Base-by-base conservation (phyloP, 768 basidiomycete genomes). In the Boletus huronensis region DNA sequence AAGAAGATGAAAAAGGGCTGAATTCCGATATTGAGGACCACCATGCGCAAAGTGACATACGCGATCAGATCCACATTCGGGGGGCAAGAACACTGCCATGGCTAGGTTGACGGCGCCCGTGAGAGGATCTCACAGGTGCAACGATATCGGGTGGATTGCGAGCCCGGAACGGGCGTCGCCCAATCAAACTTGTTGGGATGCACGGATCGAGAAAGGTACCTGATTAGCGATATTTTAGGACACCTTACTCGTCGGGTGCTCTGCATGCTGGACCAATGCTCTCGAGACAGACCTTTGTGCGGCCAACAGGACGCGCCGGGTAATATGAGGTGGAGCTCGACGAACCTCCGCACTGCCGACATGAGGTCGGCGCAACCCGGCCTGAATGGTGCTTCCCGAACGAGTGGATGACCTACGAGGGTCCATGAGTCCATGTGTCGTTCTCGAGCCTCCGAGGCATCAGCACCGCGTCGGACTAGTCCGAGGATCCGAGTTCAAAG, bases 111-210 rank as follows among this genome's bases (percentile, higher is more conserved):
- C 17, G 45, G 49, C 23, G n/a, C 36, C 42, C 59, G 66, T 65
- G 66, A 66, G 63, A 65, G 61, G 51, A 68, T 68, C 63, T 54
- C n/a, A n/a, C n/a, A n/a, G n/a, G 63, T 56, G 52, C 53, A 59
- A 50, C 50, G 44, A 53, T 48, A 42, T 19, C 32, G 54, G 60
- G 45, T 35, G 43, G 17, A 6, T 21, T 62, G 41, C 29, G 48
- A 54, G 45, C 21, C 50, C 41, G 23, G 46, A 61, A 60, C 25
- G 50, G 48, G 59, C 2, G 50, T 49, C 34, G n/a, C 23, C 50
- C n/a, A 39, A 48, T 53, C 39, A 48, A 56, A 38, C 50, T 42
- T 5, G 34, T 50, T 4, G 34, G 55, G 60, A 50, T 21, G 8
- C 29, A 45, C 44, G 38, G 29, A 44, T 41, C 3, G 49, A 34